Percentiles rank a stretch among this genome's conserved stretches.
Evolutionary conservation across 805 yeast species (phyloP).

Genomic region (Yarrowia porcina): DNA sequence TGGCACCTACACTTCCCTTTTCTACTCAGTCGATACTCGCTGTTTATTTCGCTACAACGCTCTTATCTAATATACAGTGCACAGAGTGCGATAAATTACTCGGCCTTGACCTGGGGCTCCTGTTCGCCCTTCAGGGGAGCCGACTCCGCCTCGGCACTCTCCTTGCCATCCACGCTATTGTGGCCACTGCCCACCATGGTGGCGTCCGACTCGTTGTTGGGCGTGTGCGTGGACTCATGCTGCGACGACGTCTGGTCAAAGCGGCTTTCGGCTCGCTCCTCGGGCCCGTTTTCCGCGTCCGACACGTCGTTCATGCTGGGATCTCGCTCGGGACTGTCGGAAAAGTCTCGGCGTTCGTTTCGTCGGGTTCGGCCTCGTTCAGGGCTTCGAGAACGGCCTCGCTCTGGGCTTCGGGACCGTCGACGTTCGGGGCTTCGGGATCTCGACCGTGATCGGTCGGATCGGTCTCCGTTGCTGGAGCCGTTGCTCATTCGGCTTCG

Average conservation of each 20-base stretch:
- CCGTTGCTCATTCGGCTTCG: not conserved
- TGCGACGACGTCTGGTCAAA: slow-evolving; percentile 2
- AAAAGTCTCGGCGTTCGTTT: slow-evolving; percentile 17
- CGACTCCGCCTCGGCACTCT: not conserved
- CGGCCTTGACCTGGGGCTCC: not conserved
- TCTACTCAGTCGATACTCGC: not conserved
- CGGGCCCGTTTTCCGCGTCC: not conserved
- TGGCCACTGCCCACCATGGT: slow-evolving; percentile 9
- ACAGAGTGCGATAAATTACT: slow-evolving; percentile 15
- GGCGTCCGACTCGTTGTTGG: not conserved
- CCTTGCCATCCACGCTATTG: not conserved
- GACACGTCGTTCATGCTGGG: not conserved
- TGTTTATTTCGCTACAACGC: not conserved
- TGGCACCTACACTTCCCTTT: too few species aligned
- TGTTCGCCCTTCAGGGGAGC: not conserved
- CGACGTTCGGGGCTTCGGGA: slow-evolving; percentile 2
- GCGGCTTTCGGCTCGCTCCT: not conserved
- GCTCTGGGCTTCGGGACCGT: not conserved
- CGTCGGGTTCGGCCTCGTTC: not conserved
- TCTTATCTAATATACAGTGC: slow-evolving; percentile 5
- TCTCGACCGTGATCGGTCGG: not conserved
- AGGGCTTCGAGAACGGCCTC: slow-evolving; percentile 2
- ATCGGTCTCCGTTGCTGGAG: not conserved
- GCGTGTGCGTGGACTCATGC: not conserved
- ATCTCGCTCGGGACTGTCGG: slow-evolving; percentile 14